Evolutionary conservation across 768 basidiomycete genomes (phyloP), one percentile per base, ranked within the genome.

Genomic region (Rhizopogon vulgaris): DNA sequence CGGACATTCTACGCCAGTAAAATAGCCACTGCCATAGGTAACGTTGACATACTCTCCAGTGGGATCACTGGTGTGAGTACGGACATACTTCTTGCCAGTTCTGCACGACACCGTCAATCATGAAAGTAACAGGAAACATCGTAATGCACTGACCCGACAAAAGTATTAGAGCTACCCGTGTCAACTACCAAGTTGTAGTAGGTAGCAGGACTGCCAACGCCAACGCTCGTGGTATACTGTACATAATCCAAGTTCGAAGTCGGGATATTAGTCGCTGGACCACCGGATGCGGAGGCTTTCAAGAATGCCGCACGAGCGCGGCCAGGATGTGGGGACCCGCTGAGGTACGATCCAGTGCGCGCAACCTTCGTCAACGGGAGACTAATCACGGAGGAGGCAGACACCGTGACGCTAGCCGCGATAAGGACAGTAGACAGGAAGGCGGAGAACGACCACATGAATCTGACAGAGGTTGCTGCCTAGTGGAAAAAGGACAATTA

Each of bases 1-100:
- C 51, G 38, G 34, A 63, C 61, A 78, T 55, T 76, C 74, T 36
- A 60, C 63, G 18, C 75, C 73, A 64, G 32, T 32, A 40, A 69
- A 52, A 39, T 27, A 49, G 8, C 52, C 64, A 1, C 1, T 0
- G 3, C 59, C 57, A 45, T 51, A 64, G 7, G 40, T 48, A 3
- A 51, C 41, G 3, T 18, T 51, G 18, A 64, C 52, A 3, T n/a
- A 2, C 32, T 60, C 12, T 4, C 66, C 68, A 12, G 66, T 69
- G 25, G 59, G 41, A 14, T 56, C 49, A 48, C 62, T 63, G 2
- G 60, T 66, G 17, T 53, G 45, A 9, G 64, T 66, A 22, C 39
- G 56, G 38, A 53, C 46, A 36, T 62, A 67, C 28, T 41, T 32
- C 11, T 6, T 58, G 9, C 55, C 60, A n/a, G 60, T 60, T 11